Evolutionary conservation across 2,329 filamentous ascomycete genomes (phyloP).

Genomic region (Clonostachys sp.): DNA sequence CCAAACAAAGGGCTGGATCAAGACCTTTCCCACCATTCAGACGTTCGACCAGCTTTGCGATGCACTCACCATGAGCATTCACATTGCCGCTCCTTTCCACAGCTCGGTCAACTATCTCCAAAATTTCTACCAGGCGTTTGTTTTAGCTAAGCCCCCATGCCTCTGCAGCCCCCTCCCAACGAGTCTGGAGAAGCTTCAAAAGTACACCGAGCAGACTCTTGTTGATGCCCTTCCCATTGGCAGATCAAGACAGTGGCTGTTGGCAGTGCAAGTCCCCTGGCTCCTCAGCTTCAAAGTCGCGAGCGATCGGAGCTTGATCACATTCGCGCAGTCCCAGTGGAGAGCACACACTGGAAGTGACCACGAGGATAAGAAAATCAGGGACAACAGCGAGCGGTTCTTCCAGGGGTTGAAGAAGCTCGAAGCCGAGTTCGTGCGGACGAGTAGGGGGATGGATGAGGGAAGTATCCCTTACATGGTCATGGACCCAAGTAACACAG

Average conservation of each 20-base stretch:
- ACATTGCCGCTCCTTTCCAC: slow-evolving; percentile 44
- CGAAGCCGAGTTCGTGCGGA: slow-evolving; percentile 19
- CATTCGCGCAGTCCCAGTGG: slow-evolving; percentile 32
- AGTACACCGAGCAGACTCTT: slow-evolving; percentile 20
- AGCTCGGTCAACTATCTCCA: slow-evolving; percentile 47
- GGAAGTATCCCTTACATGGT: slow-evolving; percentile 28
- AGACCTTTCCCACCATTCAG: slow-evolving; percentile 33
- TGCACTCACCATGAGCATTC: slow-evolving; percentile 45
- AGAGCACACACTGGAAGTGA: slow-evolving; percentile 13
- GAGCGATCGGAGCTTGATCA: slow-evolving; percentile 30
- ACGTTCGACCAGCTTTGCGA: slow-evolving; percentile 35
- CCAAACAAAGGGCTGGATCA: slow-evolving; percentile 27
- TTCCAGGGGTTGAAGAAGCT: slow-evolving; percentile 18
- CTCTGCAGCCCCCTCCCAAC: slow-evolving; percentile 26
- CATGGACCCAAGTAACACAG: slow-evolving; percentile 27
- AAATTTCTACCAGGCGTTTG: slow-evolving; percentile 43
- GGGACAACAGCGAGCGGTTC: slow-evolving; percentile 12
- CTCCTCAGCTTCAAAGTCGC: slow-evolving; percentile 37
- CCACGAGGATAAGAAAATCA: slow-evolving; percentile 11
- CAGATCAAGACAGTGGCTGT: slow-evolving; percentile 34
- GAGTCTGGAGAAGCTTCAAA: slow-evolving; percentile 18
- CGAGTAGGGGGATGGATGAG: slow-evolving; percentile 22
- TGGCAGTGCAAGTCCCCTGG: slow-evolving; percentile 37
- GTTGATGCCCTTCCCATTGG: slow-evolving; percentile 34
- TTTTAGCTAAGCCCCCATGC: slow-evolving; percentile 34